A percentile compares a stretch with the other conserved stretches of the same genome.
Evolutionary conservation across 108 stramenopile species (phyloP).

Genomic region (Cyclotella distinguenda): DNA sequence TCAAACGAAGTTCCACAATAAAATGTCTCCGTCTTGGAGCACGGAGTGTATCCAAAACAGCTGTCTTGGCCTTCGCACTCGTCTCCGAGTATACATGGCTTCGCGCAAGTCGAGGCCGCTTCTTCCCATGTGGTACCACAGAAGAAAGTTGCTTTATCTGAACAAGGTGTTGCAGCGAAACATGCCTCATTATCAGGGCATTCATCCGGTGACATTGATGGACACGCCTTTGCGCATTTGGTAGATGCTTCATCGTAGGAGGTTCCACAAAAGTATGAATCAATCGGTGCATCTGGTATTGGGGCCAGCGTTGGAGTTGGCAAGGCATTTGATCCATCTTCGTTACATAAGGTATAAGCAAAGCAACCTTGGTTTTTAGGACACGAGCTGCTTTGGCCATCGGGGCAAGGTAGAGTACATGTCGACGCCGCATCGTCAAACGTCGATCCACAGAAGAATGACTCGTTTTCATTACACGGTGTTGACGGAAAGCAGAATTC

Average conservation of each 20-base stretch:
- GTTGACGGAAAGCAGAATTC: conserved; percentile 48
- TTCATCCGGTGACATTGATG: conserved; percentile 52
- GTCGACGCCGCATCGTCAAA: conserved; percentile 39
- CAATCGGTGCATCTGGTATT: conserved; percentile 32
- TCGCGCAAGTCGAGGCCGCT: conserved; percentile 33
- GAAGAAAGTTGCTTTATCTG: conserved; percentile 44
- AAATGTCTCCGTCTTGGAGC: conserved; percentile 46
- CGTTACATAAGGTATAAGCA: conserved; percentile 62
- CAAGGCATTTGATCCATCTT: conserved; percentile 37
- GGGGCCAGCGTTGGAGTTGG: conserved; percentile 43
- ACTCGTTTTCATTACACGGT: conserved; percentile 46
- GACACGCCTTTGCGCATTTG: conserved; percentile 63
- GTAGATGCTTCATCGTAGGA: conserved; percentile 44
- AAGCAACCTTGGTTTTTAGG: conserved; percentile 42
- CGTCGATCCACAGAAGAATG: conserved; percentile 45
- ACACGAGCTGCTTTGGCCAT: conserved; percentile 44
- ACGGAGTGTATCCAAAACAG: conserved; percentile 49
- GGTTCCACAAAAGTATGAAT: conserved; percentile 45
- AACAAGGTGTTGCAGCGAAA: conserved; percentile 76
- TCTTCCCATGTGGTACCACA: conserved; percentile 50
- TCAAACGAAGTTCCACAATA: conserved; percentile 47
- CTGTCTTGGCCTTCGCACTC: conserved; percentile 27
- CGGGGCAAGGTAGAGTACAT: conserved; percentile 34
- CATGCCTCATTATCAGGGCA: conserved; percentile 70
- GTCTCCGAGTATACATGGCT: conserved; percentile 32